Base-by-base conservation (phyloP, 192 early-diverging fungal genomes). In the Coemansia sp. region DNA sequence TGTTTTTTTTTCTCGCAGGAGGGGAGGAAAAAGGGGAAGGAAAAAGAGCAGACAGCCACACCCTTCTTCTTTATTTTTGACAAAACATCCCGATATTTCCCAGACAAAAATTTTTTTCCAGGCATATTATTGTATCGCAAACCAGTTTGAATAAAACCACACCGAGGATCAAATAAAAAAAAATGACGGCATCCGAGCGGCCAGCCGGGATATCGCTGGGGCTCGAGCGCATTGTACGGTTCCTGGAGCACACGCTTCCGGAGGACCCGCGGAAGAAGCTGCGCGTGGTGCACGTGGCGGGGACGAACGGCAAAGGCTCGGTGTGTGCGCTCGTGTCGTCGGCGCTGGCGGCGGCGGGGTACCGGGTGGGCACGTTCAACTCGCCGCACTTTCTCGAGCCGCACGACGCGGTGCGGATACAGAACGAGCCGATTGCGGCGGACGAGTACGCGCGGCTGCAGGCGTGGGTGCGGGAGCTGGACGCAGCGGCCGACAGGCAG, bases 241-340 rank as follows among this genome's bases (percentile, higher is more conserved):
- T 90, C 23, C 65, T 91, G 10, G 54, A 46, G 47, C 22, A 53
- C 23, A 42, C 58, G 64, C 30, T 83, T 54, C 64, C 78, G 52
- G 47, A 28, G 5, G 75, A 78, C 51, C 89, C 89, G 1, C 77
- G 89, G 11, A 23, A 47, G 25, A 61, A 55, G 14, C 72, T 83
- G 56, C 55, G 66, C 18, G 70, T 84, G n/a, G 75, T 95, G 22
- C 93, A 95, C 67, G 88, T 95, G 1, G 90, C 90, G 6, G 93
- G 93, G 16, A 95, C 93, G 1, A 95, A 95, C 63, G 93, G 93
- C 45, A 95, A 95, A 67, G 93, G 93, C 11, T 92, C 89, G 0
- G 84, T 91, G 6, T 87, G 86, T 60, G 84, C 91, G 6, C 74
- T 87, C 29, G 50, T 78, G 27, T 64, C 75, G 3, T 61, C 67